phyloP scores from a whole-genome alignment of 2,329 filamentous ascomycete genomes.

The Penicillium paneum region DNA sequence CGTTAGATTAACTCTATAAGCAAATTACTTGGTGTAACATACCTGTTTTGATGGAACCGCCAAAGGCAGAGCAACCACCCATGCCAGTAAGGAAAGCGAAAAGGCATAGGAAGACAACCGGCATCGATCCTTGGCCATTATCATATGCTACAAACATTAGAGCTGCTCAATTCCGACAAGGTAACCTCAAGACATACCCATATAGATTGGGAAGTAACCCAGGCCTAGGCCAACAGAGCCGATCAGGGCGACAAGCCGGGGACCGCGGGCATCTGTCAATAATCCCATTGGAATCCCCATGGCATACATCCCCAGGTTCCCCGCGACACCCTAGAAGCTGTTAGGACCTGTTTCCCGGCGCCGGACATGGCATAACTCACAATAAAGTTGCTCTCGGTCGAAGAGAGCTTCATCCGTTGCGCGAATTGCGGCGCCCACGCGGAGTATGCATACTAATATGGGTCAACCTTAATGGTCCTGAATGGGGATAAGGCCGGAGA shows the following conservation, averaged over 20 bases:
- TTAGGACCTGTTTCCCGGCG: constrained; percentile 24
- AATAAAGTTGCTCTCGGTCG: constrained; percentile 91
- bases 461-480: constrained; percentile 13
- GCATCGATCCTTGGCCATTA: constrained; percentile 58
- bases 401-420: constrained; percentile 76
- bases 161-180: neutral
- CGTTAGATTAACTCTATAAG: constrained; percentile 9
- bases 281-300: constrained; percentile 85
- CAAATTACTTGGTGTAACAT: constrained; percentile 15
- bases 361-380: constrained; percentile 47
- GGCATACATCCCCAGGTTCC: constrained; percentile 81
- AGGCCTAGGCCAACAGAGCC: constrained; percentile 69
- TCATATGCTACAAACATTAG: constrained; percentile 60
- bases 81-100: constrained; percentile 83
- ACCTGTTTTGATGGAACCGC: constrained; percentile 76
- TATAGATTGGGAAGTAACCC: constrained; percentile 83
- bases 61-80: constrained; percentile 88
- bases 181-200: constrained; percentile 37
- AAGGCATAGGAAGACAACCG: constrained; percentile 64
- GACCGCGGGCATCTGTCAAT: constrained; percentile 78
- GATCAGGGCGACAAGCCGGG: constrained; percentile 71
- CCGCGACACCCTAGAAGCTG: constrained; percentile 50
- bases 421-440: constrained; percentile 97
- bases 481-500: neutral
- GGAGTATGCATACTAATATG: constrained; percentile 85